Conservation (phyloP, 2,329 filamentous ascomycete species). For the Didymella exigua region DNA sequence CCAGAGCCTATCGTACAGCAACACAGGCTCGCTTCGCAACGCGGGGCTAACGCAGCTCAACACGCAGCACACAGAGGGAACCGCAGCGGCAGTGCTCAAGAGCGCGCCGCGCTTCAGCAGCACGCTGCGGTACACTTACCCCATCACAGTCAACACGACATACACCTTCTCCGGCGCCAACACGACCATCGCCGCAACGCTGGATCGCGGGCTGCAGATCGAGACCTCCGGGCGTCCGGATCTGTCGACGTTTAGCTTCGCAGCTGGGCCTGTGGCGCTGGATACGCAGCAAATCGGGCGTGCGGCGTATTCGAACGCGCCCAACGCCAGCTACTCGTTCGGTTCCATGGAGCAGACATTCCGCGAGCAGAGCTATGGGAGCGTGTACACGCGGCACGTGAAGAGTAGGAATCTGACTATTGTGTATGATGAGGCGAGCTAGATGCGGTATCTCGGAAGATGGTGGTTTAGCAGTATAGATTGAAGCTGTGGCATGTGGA, state of each 20-base stretch:
- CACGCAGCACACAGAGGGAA: not conserved
- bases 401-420: constrained; percentile 2
- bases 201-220: constrained; percentile 2
- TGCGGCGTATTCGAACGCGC: constrained; percentile 3
- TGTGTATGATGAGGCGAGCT: not conserved
- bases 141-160: not conserved
- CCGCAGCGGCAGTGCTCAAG: not conserved
- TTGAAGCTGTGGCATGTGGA: no score
- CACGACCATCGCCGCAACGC: not conserved
- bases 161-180: constrained; percentile 9
- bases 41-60: not conserved
- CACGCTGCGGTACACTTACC: constrained; percentile 4
- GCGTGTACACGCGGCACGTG: not conserved
- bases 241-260: not conserved
- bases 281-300: not conserved
- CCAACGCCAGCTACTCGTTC: constrained; percentile 4
- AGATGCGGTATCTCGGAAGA: no score
- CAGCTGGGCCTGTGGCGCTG: constrained; percentile 1
- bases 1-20: constrained; percentile 1
- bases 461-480: no score
- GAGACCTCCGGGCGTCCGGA: constrained; percentile 1
- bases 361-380: not conserved
- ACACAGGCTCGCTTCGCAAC: not conserved
- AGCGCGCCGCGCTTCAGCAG: constrained; percentile 1
- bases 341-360: constrained; percentile 6